Conservation (phyloP, 2,329 filamentous ascomycete genomes). For the Fusarium scirpi region DNA sequence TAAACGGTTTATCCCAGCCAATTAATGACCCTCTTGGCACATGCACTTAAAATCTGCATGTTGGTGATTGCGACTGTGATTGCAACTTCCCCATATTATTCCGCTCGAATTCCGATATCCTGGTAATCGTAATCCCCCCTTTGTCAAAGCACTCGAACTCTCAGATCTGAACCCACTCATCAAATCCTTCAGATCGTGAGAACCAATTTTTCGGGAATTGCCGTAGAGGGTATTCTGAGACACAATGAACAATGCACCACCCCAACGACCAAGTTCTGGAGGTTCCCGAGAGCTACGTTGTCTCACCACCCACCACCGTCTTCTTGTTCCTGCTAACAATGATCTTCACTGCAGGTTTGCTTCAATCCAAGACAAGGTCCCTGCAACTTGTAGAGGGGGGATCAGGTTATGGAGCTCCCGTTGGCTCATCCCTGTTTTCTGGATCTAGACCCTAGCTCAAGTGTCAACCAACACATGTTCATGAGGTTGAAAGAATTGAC, state of each 20-base stretch:
- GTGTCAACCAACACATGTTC: background rate
- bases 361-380: background rate
- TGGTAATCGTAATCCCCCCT: background rate
- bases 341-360: slow-evolving; percentile 13
- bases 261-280: background rate
- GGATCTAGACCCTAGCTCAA: slow-evolving; percentile 4
- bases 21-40: background rate
- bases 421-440: slow-evolving; percentile 20
- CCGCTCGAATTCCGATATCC: background rate
- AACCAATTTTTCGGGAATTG: background rate
- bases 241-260: background rate
- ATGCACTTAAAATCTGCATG: slow-evolving; percentile 11
- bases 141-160: background rate
- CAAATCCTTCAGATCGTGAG: background rate
- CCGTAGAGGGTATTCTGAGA: slow-evolving; percentile 8
- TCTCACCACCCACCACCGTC: slow-evolving; percentile 6
- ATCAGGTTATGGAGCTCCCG: background rate
- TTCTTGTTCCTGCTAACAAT: background rate
- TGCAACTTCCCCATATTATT: background rate
- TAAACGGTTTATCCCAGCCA: background rate
- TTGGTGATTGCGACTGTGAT: background rate
- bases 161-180: background rate
- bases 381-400: background rate
- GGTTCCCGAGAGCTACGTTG: background rate
- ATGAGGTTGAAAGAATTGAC: slow-evolving; percentile 5